These are phyloP conservation scores for Amanita pallidorosea DNA, from an alignment of 768 basidiomycete genomes.

Conservation along the genomic window DNA sequence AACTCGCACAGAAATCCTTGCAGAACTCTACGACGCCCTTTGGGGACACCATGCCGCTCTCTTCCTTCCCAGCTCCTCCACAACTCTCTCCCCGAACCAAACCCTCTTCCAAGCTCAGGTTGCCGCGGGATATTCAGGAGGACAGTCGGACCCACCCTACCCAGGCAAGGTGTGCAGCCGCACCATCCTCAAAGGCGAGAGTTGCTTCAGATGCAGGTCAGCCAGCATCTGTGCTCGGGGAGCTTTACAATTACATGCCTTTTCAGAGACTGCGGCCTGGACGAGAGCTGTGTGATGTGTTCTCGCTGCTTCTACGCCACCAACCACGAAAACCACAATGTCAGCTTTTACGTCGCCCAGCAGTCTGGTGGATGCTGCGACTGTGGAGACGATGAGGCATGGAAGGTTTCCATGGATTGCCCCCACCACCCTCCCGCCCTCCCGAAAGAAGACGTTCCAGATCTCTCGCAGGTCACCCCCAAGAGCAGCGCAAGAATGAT, in stretches of 20 bases:
- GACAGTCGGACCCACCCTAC: conserved; percentile 44
- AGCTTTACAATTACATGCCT: conserved; percentile 5
- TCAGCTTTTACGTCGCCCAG: conserved; percentile 87
- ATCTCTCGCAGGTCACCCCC: conserved; percentile 23
- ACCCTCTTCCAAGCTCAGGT: conserved; percentile 65
- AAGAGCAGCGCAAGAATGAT: conserved; percentile 30
- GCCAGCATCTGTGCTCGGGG: conserved; percentile 17
- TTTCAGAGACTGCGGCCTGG: conserved; percentile 78
- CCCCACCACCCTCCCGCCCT: conserved; percentile 61
- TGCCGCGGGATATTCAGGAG: conserved; percentile 42
- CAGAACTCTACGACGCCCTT: conserved; percentile 72
- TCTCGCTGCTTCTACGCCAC: conserved; percentile 82
- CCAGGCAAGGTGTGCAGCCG: conserved; percentile 76
- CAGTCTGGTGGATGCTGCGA: conserved; percentile 93
- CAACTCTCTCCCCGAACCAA: conserved; percentile 49
- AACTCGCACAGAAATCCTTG: conserved; percentile 71
- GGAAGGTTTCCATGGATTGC: conserved; percentile 59
- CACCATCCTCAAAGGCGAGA: conserved; percentile 86
- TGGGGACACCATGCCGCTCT: conserved; percentile 68
- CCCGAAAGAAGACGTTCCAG: conserved; percentile 16
- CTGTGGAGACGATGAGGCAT: conserved; percentile 87
- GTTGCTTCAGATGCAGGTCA: conserved; percentile 91
- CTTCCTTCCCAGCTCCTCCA: conserved; percentile 59
- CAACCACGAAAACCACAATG: conserved; percentile 80
- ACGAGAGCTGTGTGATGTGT: conserved; percentile 87